Percentiles rank a stretch among this genome's conserved stretches.
Evolutionary conservation across 2,329 filamentous ascomycete species (phyloP).

Genomic region (Sclerotinia trifoliorum): DNA sequence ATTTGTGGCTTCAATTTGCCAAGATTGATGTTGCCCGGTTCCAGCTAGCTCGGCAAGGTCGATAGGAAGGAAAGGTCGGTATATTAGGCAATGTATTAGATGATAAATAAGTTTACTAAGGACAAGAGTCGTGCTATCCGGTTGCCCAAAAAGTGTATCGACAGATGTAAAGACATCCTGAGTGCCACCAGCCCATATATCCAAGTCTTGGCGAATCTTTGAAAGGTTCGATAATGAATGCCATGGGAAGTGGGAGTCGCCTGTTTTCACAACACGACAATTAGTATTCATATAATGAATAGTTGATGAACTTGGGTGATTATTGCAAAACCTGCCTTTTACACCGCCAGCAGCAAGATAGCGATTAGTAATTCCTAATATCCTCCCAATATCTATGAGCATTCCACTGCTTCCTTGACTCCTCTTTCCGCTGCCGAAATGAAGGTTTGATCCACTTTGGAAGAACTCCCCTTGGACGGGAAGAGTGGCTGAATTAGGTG

Average conservation of each 20-base stretch:
- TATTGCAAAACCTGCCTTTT: conserved; percentile 47
- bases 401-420: conserved; percentile 74
- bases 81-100: conserved; percentile 81
- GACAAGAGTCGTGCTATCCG: conserved; percentile 74
- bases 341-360: conserved; percentile 84
- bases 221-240: conserved; percentile 81
- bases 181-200: conserved; percentile 80
- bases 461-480: conserved; percentile 78
- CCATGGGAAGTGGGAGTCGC: conserved; percentile 89
- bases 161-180: conserved; percentile 76
- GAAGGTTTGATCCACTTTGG: conserved; percentile 71
- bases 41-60: conserved; percentile 78
- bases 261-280: conserved; percentile 38
- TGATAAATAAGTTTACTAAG: conserved; percentile 87
- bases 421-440: conserved; percentile 66
- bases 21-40: conserved; percentile 81
- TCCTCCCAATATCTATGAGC: conserved; percentile 80
- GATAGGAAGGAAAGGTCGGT: conserved; percentile 82
- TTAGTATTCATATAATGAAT: conserved; percentile 14
- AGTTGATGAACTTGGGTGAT: background rate
- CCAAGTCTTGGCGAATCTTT: conserved; percentile 80
- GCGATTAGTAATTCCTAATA: conserved; percentile 77
- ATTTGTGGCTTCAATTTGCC: conserved; percentile 90
- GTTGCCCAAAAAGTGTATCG: conserved; percentile 71
- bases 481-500: conserved; percentile 58